Percentiles rank a stretch among this genome's conserved stretches.
These are phyloP conservation scores for Syncephalastrum racemosum DNA, from an alignment of 371 early-diverging fungal species.

Conservation along the genomic window DNA sequence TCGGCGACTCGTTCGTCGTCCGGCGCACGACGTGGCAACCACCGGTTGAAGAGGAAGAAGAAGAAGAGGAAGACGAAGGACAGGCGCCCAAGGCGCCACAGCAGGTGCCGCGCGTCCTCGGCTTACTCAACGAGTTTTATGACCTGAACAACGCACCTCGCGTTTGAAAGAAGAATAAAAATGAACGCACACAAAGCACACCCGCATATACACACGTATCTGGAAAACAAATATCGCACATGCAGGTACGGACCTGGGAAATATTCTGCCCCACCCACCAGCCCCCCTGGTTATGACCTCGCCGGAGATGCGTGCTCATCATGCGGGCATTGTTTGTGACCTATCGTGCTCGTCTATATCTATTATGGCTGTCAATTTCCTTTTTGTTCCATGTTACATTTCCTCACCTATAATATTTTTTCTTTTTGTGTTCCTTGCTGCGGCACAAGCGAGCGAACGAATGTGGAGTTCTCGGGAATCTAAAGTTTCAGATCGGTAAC, in stretches of 20 bases:
- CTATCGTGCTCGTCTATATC: no score
- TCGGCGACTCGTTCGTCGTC: slow-evolving; percentile 37
- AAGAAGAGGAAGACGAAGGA: slow-evolving; percentile 26
- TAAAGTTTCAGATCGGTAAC: slow-evolving; percentile 11
- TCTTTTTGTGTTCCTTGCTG: not conserved
- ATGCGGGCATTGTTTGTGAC: no score
- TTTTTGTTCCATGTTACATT: no score
- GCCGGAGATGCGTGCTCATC: no score
- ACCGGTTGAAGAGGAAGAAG: slow-evolving; percentile 25
- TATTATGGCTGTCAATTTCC: no score
- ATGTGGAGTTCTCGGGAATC: not conserved
- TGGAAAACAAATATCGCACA: no score
- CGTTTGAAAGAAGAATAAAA: slow-evolving; percentile 5
- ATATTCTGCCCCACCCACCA: no score
- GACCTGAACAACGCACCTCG: slow-evolving; percentile 52
- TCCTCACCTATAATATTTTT: no score
- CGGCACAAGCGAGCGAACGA: not conserved
- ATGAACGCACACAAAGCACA: not conserved
- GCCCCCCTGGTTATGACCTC: no score
- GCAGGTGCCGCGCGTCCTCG: slow-evolving; percentile 45
- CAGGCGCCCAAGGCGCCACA: slow-evolving; percentile 18
- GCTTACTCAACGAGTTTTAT: slow-evolving; percentile 62
- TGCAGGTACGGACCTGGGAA: no score
- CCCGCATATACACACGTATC: no score
- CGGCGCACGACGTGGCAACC: slow-evolving; percentile 18